These are phyloP conservation scores for Trichoderma virens DNA, from an alignment of 495 filamentous ascomycete species.

Conservation along the genomic window DNA sequence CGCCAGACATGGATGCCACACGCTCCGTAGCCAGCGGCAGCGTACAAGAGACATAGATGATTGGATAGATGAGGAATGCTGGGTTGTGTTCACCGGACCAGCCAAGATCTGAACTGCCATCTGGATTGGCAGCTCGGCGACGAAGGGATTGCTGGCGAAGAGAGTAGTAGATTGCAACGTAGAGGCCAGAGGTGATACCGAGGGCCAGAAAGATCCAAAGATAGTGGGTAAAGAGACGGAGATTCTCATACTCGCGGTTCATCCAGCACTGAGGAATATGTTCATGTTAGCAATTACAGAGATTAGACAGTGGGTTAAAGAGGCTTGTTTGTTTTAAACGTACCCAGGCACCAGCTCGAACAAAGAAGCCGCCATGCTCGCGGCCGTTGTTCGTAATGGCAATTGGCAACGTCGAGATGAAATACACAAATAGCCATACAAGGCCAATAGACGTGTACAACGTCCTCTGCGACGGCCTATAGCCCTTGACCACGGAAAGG, in stretches of 20 bases:
- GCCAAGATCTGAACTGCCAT: not conserved
- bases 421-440: constrained; percentile 53
- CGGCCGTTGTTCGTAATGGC: constrained; percentile 40
- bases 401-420: constrained; percentile 50
- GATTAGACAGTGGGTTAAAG: constrained; percentile 11
- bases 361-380: constrained; percentile 45
- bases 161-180: constrained; percentile 55
- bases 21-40: constrained; percentile 63
- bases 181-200: constrained; percentile 55
- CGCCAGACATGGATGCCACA: constrained; percentile 55
- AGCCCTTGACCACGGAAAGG: constrained; percentile 51
- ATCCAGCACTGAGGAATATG: constrained; percentile 59
- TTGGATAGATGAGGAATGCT: constrained; percentile 68
- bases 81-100: constrained; percentile 38
- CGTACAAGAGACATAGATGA: constrained; percentile 65
- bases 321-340: constrained; percentile 15
- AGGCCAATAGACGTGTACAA: constrained; percentile 44
- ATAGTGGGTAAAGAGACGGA: constrained; percentile 68
- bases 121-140: constrained; percentile 18
- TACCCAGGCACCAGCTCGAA: constrained; percentile 58
- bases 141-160: constrained; percentile 36
- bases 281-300: not conserved
- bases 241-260: constrained; percentile 46
- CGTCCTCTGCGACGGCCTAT: constrained; percentile 43
- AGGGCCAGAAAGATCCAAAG: constrained; percentile 71